Evolutionary conservation across 169 alveolate genomes (phyloP).

Genomic region (Amoebophrya sp.): DNA sequence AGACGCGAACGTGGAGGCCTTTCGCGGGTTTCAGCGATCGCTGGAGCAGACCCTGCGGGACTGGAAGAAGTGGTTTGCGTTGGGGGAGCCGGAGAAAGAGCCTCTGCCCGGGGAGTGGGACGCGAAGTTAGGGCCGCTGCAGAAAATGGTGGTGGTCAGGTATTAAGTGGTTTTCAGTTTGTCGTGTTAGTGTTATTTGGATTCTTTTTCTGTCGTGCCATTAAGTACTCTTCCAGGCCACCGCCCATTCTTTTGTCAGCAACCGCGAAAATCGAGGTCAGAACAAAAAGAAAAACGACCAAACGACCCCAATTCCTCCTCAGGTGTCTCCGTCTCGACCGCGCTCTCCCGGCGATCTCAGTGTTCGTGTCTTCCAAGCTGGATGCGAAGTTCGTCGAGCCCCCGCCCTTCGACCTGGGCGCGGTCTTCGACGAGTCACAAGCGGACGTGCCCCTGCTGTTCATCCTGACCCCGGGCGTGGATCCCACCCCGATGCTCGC

Average conservation of each 20-base stretch:
- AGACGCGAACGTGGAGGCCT: conserved; percentile 64
- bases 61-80: conserved; percentile 65
- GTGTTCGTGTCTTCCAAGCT: conserved; percentile 69
- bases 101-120: conserved; percentile 93
- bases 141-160: conserved; percentile 70
- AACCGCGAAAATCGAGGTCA: too few relatives aligned
- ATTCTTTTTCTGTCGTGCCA: background rate
- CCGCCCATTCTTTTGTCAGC: background rate
- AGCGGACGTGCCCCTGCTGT: conserved; percentile 69
- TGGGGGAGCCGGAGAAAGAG: conserved; percentile 75
- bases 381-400: conserved; percentile 76
- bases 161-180: background rate
- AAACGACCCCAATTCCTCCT: too few relatives aligned
- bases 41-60: conserved; percentile 76
- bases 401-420: conserved; percentile 77
- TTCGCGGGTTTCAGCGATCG: conserved; percentile 77
- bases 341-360: conserved; percentile 75
- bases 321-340: conserved; percentile 83
- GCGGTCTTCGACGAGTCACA: conserved; percentile 72
- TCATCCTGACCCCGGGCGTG: conserved; percentile 86
- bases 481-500: conserved; percentile 81
- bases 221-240: background rate
- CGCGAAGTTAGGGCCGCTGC: conserved; percentile 75
- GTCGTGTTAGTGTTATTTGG: too few relatives aligned
- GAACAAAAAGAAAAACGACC: too few relatives aligned